Conservation (phyloP, 2,329 filamentous ascomycete genomes). For the Macroventuria anomochaeta region DNA sequence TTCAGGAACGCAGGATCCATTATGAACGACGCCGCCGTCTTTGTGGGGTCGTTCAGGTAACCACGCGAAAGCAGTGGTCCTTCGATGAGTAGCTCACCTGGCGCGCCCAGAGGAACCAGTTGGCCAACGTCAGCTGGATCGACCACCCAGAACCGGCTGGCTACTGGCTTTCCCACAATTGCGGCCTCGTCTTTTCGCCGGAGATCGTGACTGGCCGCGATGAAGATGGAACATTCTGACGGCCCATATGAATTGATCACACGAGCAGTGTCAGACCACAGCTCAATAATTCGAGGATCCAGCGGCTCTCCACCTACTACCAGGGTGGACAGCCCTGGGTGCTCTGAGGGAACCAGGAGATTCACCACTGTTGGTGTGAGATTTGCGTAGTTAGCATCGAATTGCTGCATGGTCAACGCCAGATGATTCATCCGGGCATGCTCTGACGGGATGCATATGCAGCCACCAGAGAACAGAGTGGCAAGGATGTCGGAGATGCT, state of each 20-base stretch:
- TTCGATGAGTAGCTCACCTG: not conserved
- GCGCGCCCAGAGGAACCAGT: not conserved
- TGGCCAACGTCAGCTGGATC: not conserved
- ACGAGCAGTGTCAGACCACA: not conserved
- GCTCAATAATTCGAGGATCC: not conserved
- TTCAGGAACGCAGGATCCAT: not conserved
- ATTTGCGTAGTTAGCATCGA: not conserved
- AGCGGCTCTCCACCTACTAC: not conserved
- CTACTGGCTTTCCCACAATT: not conserved
- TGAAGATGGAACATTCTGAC: not conserved
- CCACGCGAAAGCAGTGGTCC: not conserved
- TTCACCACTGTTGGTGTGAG: not conserved
- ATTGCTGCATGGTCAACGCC: not conserved
- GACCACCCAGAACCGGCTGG: not conserved
- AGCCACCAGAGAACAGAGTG: slow-evolving; percentile 63
- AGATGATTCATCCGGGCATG: too few species aligned
- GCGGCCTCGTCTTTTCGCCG: not conserved
- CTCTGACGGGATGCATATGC: slow-evolving; percentile 63
- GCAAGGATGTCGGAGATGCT: slow-evolving; percentile 62
- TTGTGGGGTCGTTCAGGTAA: not conserved
- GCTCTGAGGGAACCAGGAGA: not conserved
- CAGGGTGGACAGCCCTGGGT: not conserved
- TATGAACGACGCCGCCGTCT: not conserved
- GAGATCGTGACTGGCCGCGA: not conserved
- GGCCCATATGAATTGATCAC: not conserved